These are phyloP conservation scores for Cyberlindnera meyerae DNA, from an alignment of 805 yeast genomes.

Conservation along the genomic window DNA sequence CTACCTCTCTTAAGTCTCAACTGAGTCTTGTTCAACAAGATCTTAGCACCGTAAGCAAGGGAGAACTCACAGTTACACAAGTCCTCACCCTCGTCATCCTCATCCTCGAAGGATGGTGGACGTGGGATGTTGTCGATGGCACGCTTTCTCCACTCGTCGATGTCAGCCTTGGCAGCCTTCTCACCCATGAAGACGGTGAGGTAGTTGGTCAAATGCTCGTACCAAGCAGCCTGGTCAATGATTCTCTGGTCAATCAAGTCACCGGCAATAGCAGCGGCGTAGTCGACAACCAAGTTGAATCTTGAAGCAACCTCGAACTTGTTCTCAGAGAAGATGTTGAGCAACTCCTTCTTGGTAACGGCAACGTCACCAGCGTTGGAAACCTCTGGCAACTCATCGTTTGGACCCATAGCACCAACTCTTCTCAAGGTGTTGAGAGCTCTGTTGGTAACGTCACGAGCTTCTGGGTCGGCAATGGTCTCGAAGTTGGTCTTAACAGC, in stretches of 20 bases:
- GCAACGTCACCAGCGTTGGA: conserved; percentile 97
- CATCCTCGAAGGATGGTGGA: conserved; percentile 93
- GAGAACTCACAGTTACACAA: conserved; percentile 99
- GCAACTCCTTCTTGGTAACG: conserved; percentile 81
- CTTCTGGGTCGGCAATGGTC: conserved; percentile 99
- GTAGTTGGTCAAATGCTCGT: conserved; percentile 83
- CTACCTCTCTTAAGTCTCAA: conserved; percentile 98
- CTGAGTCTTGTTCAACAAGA: conserved; percentile 98
- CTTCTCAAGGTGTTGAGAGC: conserved; percentile 96
- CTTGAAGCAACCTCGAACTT: conserved; percentile 60
- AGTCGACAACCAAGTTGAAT: conserved; percentile 72
- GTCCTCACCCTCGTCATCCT: conserved; percentile 98
- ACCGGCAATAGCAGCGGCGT: conserved; percentile 97
- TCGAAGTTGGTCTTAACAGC: conserved; percentile 90
- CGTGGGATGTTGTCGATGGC: conserved; percentile 98
- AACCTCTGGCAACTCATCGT: conserved; percentile 91
- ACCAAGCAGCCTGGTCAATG: conserved; percentile 91
- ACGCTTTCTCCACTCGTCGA: conserved; percentile 92
- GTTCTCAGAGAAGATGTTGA: conserved; percentile 62
- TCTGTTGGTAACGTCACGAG: conserved; percentile 96
- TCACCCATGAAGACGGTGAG: conserved; percentile 95
- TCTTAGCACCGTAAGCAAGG: conserved; percentile 99
- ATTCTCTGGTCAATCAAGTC: conserved; percentile 97
- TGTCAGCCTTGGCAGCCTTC: conserved; percentile 80
- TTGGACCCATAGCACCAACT: conserved; percentile 94